Base-by-base conservation (phyloP, 139 green algal genomes). In the Edaphochlamys debaryana region DNA sequence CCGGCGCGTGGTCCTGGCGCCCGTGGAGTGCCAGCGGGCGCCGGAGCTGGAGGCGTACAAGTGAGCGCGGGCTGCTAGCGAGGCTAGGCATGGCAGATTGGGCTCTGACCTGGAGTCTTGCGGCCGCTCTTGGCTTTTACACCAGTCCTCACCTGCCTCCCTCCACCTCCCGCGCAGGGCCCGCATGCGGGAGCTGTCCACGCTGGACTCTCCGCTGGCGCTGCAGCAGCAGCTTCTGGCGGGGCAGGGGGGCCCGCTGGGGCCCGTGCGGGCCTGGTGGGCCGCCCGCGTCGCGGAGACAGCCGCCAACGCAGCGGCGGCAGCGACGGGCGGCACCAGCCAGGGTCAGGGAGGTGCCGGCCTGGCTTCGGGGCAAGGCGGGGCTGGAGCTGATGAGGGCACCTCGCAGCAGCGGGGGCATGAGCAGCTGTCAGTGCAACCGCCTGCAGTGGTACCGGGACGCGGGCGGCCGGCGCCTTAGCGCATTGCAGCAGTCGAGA, bases 1-100 rank as follows among this genome's bases (percentile, higher is more conserved):
- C 36, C 69, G 91, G 4, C 87, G 92, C 70, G 80, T 85, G 11
- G 85, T 90, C 34, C 89, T 95, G 30, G 86, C 87, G 36, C 91
- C 92, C 4, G 56, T 92, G 3, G 48, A 38, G 5, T 95, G 87
- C 67, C 72, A 66, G 7, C 76, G 68, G 20, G 78, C 94, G 68
- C 89, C 89, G 7, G 87, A 88, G 41, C 68, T 94, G 50, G 75
- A 82, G 62, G 25, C n/a, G 0, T 82, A 82, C 60, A 67, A 40
- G 73, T 69, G 67, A 38, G 37, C 7, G 66, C 11, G 1, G 38
- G 23, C 19, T 69, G 30, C 5, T 7, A 2, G 32, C 32, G 29
- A 13, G 32, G n/a, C 32, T 69, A 7, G 3, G 17, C 6, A 6
- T 30, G 32, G 64, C 19, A 45, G n/a, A 50, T 36, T 3, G 34